Evolutionary conservation across 2,329 filamentous ascomycete species (phyloP), one percentile per base, ranked within the genome.

Genomic region (Pseudogymnoascus sp.): DNA sequence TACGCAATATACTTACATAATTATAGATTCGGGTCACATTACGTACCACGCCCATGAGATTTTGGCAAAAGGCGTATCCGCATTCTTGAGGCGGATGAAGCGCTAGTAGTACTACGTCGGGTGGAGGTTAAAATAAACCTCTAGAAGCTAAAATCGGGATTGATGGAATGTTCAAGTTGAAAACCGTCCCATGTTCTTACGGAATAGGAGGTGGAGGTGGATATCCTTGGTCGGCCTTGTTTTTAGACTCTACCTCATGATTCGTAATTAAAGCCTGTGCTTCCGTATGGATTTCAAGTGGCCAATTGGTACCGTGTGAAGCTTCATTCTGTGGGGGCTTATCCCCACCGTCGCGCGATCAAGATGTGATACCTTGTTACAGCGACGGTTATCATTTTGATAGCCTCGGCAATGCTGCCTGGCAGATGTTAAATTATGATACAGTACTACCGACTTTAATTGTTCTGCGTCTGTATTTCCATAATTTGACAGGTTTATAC

Each of bases 41-140:
- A 79, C 76, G 1, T 78, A 71, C 59, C 71, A 73, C 43, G 71
- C 75, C 1, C 78, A 80, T 69, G 66, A 72, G 59, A 69, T 76
- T 37, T 67, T 80, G 59, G 75, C 76, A 0, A 67, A 63, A 23
- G 67, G 64, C 2, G 64, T 71, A 2, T 41, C 49, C 9, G 45
- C 58, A n/a, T 69, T 69, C 61, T 67, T 71, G 61, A 38, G 45
- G 18, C 49, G 43, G 21, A 41, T 62, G 45, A 63, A 52, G n/a
- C 45, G 45, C 8, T 52, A 52, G 25, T 14, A 6, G 25, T 49
- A 16, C 11, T 28, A 31, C n/a, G 12, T 31, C 23, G 16, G 14
- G 16, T 14, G 5, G 43, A 28, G 25, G 25, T 52, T 52, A 12
- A 52, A 18, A 31, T 52, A 52, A 31, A 5, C 23, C 25, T 25